Base-by-base conservation (phyloP, 1,284 basidiomycete species). In the Tremellales sp. region DNA sequence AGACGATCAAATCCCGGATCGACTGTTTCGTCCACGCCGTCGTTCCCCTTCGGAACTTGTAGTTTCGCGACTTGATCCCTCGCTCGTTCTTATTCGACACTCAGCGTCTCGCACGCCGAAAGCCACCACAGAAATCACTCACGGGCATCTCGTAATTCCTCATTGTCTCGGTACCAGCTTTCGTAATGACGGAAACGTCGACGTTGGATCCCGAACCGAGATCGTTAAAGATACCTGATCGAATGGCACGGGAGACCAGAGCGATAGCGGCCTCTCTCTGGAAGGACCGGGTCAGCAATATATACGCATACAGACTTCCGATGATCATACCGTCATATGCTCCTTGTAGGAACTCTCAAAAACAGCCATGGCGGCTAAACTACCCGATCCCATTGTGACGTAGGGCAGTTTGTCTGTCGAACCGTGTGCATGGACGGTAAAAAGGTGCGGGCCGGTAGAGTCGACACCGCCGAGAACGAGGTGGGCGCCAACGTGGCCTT, bases 321-420 rank as follows among this genome's bases (percentile, higher is more conserved):
- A 45, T 36, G 21, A 13, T 10, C 80, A 60, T 51, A 88, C 87
- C 61, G 81, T 79, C 83, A 98, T 83, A 68, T 88, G 77, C 33
- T 88, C 79, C 63, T 78, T 79, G 92, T 92, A 99, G 12, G 78
- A 72, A 45, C 81, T 83, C 71, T 99, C 95, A 61, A 99, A 98
- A 12, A 98, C 86, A 13, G 93, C 90, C 95, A 99, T 99, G 21
- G 94, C 95, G 2, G 95, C 95, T 40, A 97, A 78, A 61, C 83
- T 86, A 52, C 95, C 95, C 4, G 87, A 92, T 27, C 95, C 95
- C 94, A 98, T 98, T 0, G 95, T 97, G 26, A 98, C 94, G 64
- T 97, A 99, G 0, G 95, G 95, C 27, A 99, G 79, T 74, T 98
- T 98, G 76, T 98, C 95, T 0, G 95, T 97, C 14, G 90, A 94